Base-by-base conservation (phyloP, 495 filamentous ascomycete species). In the Xylaria acuta region DNA sequence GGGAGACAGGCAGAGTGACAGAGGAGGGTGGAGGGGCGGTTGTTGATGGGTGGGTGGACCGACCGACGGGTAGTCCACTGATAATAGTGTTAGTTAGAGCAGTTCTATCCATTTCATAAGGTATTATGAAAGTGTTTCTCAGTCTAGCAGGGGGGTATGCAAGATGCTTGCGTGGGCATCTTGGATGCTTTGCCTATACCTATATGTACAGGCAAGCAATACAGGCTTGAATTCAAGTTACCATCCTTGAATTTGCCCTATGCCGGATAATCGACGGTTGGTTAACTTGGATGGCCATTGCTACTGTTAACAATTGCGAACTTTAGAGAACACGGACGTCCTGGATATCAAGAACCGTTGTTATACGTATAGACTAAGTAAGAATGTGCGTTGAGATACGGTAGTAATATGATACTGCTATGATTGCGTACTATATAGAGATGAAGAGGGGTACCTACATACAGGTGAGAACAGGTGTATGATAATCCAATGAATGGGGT, bases 41-140 rank as follows among this genome's bases (percentile, higher is more conserved):
- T 38, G 65, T 38, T 49, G 47, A 30, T 49, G 54, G 67, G 67
- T 78, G 76, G 72, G 75, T 78, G 75, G 76, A 76, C 74, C 76
- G 69, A 73, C 75, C 65, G 75, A 71, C 73, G 74, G 63, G 38
- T 47, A 30, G 43, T 65, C 41, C 41, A 41, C 49, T 22, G 49
- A 54, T 27, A 14, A 34, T 67, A 34, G 34, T 30, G 47, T 67
- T 67, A n/a, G 47, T 67, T 67, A 49, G 65, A 64, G 60, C 60
- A 64, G 18, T 25, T 64, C 12, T 27, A 22, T 60, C 58, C 34
- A 25, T 41, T 43, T 43, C 36, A 43, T 18, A 22, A 64, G 38
- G 14, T 27, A 25, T 64, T 5, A 38, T 14, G 36, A 64, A 41
- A 25, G 60, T 18, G 60, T 30, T 30, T 43, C 60, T 27, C 18